These are phyloP conservation scores for Eucalyptus regnans DNA, from an alignment of 345 rosid species.

Conservation along the genomic window DNA sequence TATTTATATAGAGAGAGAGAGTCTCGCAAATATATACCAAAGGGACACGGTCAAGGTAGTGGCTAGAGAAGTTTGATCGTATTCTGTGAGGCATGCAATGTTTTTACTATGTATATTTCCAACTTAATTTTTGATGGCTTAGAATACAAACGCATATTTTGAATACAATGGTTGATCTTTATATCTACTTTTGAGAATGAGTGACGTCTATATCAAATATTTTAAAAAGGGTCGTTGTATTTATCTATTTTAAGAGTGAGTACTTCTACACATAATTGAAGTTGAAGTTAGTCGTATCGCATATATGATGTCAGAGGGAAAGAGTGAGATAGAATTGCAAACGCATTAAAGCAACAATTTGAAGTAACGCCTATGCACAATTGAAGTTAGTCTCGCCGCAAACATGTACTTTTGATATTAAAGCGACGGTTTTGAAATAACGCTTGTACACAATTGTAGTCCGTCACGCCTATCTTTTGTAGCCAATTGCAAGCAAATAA, in stretches of 20 bases:
- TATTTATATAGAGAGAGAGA: background rate
- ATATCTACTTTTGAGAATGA: background rate
- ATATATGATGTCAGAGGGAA: background rate
- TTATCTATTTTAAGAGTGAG: background rate
- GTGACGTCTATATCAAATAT: background rate
- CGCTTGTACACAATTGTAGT: background rate
- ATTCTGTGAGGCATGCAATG: background rate
- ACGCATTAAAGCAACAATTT: background rate
- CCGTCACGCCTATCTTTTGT: background rate
- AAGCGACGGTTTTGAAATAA: background rate
- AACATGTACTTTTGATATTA: background rate
- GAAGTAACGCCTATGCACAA: background rate
- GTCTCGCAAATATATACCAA: background rate
- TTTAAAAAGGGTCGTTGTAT: background rate
- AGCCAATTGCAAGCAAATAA: background rate
- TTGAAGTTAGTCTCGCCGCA: background rate
- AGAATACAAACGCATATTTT: background rate
- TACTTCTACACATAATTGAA: background rate
- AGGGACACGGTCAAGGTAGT: background rate
- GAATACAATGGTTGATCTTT: background rate
- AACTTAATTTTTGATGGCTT: background rate
- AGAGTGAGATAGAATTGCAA: background rate
- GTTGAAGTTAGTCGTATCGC: background rate
- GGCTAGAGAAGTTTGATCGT: background rate
- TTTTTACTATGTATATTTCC: background rate